Conservation (phyloP, 164 flowering plant species). For the Houttuynia cordata region DNA sequence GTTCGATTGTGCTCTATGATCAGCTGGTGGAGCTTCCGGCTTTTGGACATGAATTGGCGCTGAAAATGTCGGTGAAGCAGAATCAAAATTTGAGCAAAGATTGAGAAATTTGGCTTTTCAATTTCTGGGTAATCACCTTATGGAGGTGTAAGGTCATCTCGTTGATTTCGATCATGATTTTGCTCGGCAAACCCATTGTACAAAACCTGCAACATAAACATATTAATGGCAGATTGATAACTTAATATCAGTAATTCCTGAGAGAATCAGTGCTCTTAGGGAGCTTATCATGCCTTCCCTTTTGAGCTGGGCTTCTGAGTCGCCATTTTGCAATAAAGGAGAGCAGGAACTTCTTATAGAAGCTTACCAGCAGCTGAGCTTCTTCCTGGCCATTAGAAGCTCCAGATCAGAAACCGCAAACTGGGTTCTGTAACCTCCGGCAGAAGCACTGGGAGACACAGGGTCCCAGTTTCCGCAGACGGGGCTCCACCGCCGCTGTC, state of each 20-base stretch:
- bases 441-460: too few relatives aligned
- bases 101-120: background rate
- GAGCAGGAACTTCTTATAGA: too few relatives aligned
- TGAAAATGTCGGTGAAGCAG: constrained; percentile 11
- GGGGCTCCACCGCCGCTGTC: too few relatives aligned
- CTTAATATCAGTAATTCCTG: too few relatives aligned
- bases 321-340: too few relatives aligned
- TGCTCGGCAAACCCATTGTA: constrained; percentile 92
- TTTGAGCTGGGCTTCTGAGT: constrained; percentile 52
- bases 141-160: constrained; percentile 86
- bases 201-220: constrained; percentile 54
- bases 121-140: constrained; percentile 34
- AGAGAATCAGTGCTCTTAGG: background rate
- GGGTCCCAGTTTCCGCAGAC: too few relatives aligned
- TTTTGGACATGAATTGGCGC: constrained; percentile 77
- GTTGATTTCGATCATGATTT: constrained; percentile 67
- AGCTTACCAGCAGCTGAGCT: too few relatives aligned
- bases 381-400: too few relatives aligned
- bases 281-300: constrained; percentile 85
- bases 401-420: too few relatives aligned
- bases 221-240: background rate
- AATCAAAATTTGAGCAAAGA: background rate
- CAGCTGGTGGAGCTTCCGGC: constrained; percentile 46
- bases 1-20: constrained; percentile 42
- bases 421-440: too few relatives aligned